Evolutionary conservation across 495 filamentous ascomycete genomes (phyloP).

Genomic region (Penicillium pancosmium): DNA sequence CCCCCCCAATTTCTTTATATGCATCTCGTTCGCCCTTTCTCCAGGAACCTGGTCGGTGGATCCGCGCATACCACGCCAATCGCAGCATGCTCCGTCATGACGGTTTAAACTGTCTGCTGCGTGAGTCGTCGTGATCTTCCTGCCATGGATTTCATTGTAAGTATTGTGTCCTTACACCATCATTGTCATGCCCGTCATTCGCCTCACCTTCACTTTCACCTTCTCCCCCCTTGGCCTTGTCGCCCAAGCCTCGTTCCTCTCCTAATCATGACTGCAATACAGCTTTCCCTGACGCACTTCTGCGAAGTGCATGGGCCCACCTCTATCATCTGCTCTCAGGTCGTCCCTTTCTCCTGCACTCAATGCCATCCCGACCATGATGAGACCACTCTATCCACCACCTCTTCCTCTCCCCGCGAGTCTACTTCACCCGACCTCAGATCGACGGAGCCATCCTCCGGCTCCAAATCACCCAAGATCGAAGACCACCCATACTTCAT

Average conservation of each 20-base stretch:
- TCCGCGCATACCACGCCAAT: conserved; percentile 28
- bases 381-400: conserved; percentile 31
- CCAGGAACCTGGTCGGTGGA: conserved; percentile 27
- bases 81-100: conserved; percentile 44
- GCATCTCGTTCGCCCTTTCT: conserved; percentile 15
- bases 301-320: conserved; percentile 96
- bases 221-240: not conserved
- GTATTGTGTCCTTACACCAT: conserved; percentile 13
- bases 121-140: conserved; percentile 31
- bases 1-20: conserved; percentile 6
- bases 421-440: conserved; percentile 20
- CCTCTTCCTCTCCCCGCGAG: conserved; percentile 34
- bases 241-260: not conserved
- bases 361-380: conserved; percentile 61
- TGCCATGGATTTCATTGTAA: conserved; percentile 54
- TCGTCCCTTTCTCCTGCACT: conserved; percentile 73
- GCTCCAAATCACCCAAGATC: conserved; percentile 38
- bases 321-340: conserved; percentile 92
- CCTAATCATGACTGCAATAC: conserved; percentile 10
- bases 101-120: conserved; percentile 34
- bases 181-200: not conserved
- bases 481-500: conserved; percentile 52
- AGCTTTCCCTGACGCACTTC: conserved; percentile 96
- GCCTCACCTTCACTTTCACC: not conserved
- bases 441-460: conserved; percentile 2